phyloP scores from a whole-genome alignment of 352 stramenopile species.

The Phytophthora foliorum region DNA sequence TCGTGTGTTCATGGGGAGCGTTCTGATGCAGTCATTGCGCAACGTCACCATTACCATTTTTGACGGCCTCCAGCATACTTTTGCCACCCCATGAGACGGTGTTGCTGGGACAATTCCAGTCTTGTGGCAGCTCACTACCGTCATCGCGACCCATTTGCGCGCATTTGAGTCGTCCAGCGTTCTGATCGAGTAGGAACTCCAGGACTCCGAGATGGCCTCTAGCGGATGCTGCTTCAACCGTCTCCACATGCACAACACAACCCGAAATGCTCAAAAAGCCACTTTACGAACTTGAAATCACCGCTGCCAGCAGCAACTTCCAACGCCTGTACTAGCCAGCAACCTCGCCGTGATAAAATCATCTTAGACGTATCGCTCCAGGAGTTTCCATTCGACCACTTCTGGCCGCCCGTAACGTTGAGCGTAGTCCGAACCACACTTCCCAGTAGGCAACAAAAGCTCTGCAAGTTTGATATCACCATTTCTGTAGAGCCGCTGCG shows the following conservation, averaged over 20 bases:
- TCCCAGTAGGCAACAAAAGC: too few relatives aligned
- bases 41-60: neutral
- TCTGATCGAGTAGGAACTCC: constrained; percentile 6
- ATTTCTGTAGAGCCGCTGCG: too few relatives aligned
- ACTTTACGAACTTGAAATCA: too few relatives aligned
- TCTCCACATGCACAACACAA: neutral
- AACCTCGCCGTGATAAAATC: too few relatives aligned
- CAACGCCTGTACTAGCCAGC: too few relatives aligned
- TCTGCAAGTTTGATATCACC: too few relatives aligned
- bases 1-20: neutral
- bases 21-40: constrained; percentile 7
- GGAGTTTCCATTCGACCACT: too few relatives aligned
- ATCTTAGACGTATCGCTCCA: too few relatives aligned
- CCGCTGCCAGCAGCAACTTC: too few relatives aligned
- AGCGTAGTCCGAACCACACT: too few relatives aligned
- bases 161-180: neutral
- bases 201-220: neutral
- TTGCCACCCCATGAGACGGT: neutral
- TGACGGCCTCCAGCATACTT: neutral
- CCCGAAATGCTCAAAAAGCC: too few relatives aligned
- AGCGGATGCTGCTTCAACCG: neutral
- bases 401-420: too few relatives aligned
- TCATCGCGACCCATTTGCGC: neutral
- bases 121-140: neutral
- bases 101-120: neutral